These are phyloP conservation scores for Phytophthora crassamura DNA, from an alignment of 352 stramenopile species.

Conservation along the genomic window DNA sequence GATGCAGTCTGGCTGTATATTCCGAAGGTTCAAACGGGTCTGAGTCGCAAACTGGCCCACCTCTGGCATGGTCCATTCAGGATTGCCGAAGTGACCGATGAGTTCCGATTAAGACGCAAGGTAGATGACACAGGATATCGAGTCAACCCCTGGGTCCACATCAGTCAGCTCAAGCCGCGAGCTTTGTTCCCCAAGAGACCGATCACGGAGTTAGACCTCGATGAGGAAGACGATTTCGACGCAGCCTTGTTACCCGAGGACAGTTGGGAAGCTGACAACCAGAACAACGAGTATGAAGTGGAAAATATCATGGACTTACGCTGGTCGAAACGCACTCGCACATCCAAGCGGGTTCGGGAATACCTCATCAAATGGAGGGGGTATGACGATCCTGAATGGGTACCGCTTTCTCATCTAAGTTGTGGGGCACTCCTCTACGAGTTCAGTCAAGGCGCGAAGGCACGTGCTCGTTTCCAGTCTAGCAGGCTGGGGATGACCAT, in stretches of 20 bases:
- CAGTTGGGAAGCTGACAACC: not conserved
- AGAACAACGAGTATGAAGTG: slow-evolving; percentile 1
- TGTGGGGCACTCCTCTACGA: too few species aligned
- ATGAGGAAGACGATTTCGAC: slow-evolving; percentile 1
- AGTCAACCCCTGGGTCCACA: slow-evolving; percentile 1
- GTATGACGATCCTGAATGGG: not conserved
- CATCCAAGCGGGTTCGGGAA: not conserved
- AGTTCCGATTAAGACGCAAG: not conserved
- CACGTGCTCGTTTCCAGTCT: too few species aligned
- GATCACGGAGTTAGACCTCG: not conserved
- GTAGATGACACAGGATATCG: not conserved
- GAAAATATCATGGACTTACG: slow-evolving; percentile 1
- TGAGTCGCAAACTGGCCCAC: not conserved
- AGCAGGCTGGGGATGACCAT: too few species aligned
- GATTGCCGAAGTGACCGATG: not conserved
- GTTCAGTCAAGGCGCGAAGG: too few species aligned
- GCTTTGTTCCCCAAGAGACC: not conserved
- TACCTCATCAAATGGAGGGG: slow-evolving; percentile 5
- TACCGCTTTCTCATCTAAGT: too few species aligned
- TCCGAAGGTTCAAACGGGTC: not conserved
- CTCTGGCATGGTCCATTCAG: not conserved
- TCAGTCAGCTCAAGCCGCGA: not conserved
- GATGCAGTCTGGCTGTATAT: slow-evolving; percentile 1
- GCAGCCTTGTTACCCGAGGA: not conserved
- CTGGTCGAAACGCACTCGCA: not conserved